phyloP scores from a whole-genome alignment of 306 rosid species.

The Glycyrrhiza uralensis region DNA sequence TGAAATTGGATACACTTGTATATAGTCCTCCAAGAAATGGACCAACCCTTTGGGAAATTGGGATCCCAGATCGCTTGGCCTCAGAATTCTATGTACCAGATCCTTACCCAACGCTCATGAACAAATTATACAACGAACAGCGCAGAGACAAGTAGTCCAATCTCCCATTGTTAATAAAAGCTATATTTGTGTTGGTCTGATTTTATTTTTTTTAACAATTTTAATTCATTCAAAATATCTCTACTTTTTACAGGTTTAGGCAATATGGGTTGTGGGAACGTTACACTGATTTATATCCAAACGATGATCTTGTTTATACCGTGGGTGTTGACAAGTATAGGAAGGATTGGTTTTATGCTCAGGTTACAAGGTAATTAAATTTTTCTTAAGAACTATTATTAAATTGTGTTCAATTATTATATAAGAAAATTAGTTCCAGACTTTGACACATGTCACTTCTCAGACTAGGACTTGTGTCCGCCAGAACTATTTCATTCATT shows the following conservation, averaged over 20 bases:
- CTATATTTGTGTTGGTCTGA: neutral
- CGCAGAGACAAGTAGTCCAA: conserved; percentile 44
- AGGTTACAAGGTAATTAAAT: conserved; percentile 40
- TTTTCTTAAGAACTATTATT: neutral
- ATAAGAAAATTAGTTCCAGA: no score
- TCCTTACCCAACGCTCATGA: conserved; percentile 66
- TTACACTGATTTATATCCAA: conserved; percentile 49
- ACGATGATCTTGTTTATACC: conserved; percentile 50
- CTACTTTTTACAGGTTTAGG: conserved; percentile 43
- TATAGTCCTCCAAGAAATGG: conserved; percentile 74
- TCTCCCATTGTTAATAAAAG: neutral
- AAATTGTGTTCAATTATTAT: no score
- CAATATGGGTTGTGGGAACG: conserved; percentile 78
- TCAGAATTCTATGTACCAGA: conserved; percentile 73
- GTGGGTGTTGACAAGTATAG: conserved; percentile 26
- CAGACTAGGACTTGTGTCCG: no score
- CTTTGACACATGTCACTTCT: no score
- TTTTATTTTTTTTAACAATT: neutral
- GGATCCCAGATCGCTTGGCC: conserved; percentile 75
- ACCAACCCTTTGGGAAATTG: conserved; percentile 91
- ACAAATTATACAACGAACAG: conserved; percentile 37
- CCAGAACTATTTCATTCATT: no score
- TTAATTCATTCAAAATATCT: neutral
- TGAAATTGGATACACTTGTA: conserved; percentile 31
- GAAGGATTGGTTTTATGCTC: conserved; percentile 68